phyloP scores from a whole-genome alignment of 305 asterid genomes.

The Fraxinus sp. region DNA sequence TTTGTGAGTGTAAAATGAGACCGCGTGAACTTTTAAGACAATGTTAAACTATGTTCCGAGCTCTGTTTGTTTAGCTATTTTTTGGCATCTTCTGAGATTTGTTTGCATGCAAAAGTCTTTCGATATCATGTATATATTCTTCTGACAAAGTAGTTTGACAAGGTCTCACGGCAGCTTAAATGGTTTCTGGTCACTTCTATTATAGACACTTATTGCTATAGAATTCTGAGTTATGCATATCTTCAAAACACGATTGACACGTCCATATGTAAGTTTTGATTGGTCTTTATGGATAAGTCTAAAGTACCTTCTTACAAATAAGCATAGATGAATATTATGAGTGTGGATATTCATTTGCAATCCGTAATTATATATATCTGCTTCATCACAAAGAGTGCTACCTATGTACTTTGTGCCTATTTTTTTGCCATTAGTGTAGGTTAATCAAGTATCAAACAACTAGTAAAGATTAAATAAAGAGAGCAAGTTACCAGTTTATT shows the following conservation, averaged over 20 bases:
- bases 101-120: neutral
- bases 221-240: neutral
- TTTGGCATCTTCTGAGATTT: neutral
- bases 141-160: neutral
- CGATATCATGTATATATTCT: neutral
- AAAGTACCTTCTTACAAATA: neutral
- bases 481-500: neutral
- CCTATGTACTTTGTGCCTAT: conserved; percentile 1
- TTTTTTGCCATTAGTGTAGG: neutral
- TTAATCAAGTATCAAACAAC: neutral
- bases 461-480: neutral
- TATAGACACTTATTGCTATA: neutral
- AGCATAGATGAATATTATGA: neutral
- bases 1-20: conserved; percentile 63
- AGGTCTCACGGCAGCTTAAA: neutral
- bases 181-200: neutral
- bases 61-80: neutral
- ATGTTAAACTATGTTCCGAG: neutral
- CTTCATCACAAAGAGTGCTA: neutral
- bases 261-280: neutral
- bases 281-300: neutral
- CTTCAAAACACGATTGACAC: neutral
- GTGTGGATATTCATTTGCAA: neutral
- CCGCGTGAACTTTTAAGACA: neutral
- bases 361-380: neutral